A percentile compares a stretch with the other conserved stretches of the same genome.
Conservation (phyloP, 2,329 filamentous ascomycete species). For the Paecilomyces dactylethromorphus region DNA sequence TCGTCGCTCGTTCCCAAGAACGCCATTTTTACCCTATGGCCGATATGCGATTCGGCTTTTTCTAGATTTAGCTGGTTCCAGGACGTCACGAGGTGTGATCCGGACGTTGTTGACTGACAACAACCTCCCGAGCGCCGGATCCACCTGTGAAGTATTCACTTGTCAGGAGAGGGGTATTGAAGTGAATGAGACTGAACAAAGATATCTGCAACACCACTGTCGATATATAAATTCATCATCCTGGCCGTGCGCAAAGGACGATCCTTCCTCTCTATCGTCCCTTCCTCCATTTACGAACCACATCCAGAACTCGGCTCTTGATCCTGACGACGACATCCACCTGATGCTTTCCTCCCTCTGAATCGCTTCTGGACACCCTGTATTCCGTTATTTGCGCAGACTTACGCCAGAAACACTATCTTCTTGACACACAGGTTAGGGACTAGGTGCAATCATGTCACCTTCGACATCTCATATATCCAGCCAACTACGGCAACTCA, state of each 20-base stretch:
- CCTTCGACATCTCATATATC: slow-evolving; percentile 49
- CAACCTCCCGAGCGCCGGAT: slow-evolving; percentile 1
- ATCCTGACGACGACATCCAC: not conserved
- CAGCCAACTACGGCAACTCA: slow-evolving; percentile 57
- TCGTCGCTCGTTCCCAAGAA: not conserved
- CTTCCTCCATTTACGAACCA: not conserved
- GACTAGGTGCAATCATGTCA: slow-evolving; percentile 43
- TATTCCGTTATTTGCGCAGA: not conserved
- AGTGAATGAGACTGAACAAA: not conserved
- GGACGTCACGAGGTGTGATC: slow-evolving; percentile 15
- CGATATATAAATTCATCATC: not conserved
- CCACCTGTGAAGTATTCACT: not conserved
- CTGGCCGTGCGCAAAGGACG: not conserved
- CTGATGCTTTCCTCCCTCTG: not conserved
- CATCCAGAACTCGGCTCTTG: not conserved
- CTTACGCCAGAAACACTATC: not conserved
- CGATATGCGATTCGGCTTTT: slow-evolving; percentile 16
- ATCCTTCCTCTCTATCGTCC: not conserved
- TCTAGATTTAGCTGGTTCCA: slow-evolving; percentile 11
- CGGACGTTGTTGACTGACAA: slow-evolving; percentile 15
- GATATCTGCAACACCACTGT: not conserved
- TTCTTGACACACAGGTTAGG: not conserved
- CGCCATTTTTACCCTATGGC: slow-evolving; percentile 1
- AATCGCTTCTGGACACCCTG: not conserved
- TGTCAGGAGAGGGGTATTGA: not conserved